These are phyloP conservation scores for Backusella australiensis DNA, from an alignment of 192 early-diverging fungal species.

Conservation along the genomic window DNA sequence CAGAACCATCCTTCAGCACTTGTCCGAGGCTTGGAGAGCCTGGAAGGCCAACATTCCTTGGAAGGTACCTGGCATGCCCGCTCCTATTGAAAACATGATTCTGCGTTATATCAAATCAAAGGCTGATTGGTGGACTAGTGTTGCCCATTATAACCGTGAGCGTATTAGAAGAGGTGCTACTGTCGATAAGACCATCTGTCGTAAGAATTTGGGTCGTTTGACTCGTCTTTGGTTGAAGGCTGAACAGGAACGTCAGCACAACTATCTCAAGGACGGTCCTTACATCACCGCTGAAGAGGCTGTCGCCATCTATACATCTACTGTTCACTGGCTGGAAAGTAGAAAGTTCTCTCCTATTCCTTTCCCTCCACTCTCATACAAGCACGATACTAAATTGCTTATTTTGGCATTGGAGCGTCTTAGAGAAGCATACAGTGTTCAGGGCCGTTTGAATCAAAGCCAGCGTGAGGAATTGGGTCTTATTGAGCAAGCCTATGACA, in stretches of 20 bases:
- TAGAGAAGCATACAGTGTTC: slow-evolving; percentile 94
- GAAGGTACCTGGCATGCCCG: slow-evolving; percentile 98
- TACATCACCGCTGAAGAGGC: slow-evolving; percentile 98
- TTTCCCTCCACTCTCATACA: slow-evolving; percentile 99
- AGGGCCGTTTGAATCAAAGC: slow-evolving; percentile 91
- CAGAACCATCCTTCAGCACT: slow-evolving; percentile 92
- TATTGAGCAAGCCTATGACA: slow-evolving; percentile 98
- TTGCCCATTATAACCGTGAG: slow-evolving; percentile 98
- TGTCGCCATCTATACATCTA: slow-evolving; percentile 96
- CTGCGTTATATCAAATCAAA: slow-evolving; percentile 98
- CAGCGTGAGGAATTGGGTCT: slow-evolving; percentile 97
- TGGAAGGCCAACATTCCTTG: slow-evolving; percentile 99
- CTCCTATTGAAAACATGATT: slow-evolving; percentile 98
- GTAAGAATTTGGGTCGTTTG: slow-evolving; percentile 97
- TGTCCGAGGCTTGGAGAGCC: slow-evolving; percentile 90
- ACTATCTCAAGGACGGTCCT: slow-evolving; percentile 98
- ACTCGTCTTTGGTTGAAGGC: slow-evolving; percentile 98
- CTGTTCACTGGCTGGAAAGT: slow-evolving; percentile 97
- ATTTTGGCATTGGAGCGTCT: slow-evolving; percentile 93
- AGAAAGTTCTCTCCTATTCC: slow-evolving; percentile 98
- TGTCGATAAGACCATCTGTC: slow-evolving; percentile 98
- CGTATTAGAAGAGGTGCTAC: slow-evolving; percentile 98
- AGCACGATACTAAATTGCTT: slow-evolving; percentile 98
- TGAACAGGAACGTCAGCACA: slow-evolving; percentile 99
- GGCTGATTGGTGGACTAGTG: slow-evolving; percentile 99